Evolutionary conservation across 352 stramenopile species (phyloP), one percentile per base, ranked within the genome.

Genomic region (Aphanomyces stellatus): DNA sequence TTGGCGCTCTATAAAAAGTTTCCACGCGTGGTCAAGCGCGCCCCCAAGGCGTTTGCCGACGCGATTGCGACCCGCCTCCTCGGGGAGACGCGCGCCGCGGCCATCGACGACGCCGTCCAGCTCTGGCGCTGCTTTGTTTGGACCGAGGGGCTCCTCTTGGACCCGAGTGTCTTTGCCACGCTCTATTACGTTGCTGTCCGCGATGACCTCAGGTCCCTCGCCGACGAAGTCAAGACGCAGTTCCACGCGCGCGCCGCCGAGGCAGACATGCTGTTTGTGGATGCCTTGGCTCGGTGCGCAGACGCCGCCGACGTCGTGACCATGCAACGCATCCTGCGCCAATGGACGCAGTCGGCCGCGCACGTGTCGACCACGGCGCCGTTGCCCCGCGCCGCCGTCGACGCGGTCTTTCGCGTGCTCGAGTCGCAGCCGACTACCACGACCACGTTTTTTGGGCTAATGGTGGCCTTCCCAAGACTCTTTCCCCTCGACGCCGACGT

Each of bases 51-150:
- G 33, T 31, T 55, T 11, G 48, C 60, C 4, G 24, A 22, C 1
- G 60, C 37, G 5, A 35, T 67, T 2, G 13, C 22, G 19, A 24
- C 30, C 8, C 25, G 49, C 25, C 25, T 57, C 13, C 49, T 15
- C 11, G 25, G 8, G 22, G 13, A 22, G 2, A 11, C 46, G 10
- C 17, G 13, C 46, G 19, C 17, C 10, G 35, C 46, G 11, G 27
- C 40, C 31, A 10, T 67, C 0, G 41, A 67, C 17, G 40, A 67
- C 10, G 60, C 60, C 19, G 8, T 67, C 40, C 41, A 41, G 11
- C 27, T 67, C 24, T 67, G 49, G 43, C 60, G 60, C 28, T 67
- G 60, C 25, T 67, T 35, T 46, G 60, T 67, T 4, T 67, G 60
- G 60, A 67, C 60, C 4, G 60, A 67, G 25, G 60, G 19, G 10